Percentiles rank a stretch among this genome's conserved stretches.
Evolutionary conservation across 306 rosid genomes (phyloP).

Genomic region (Dryas octopetala): DNA sequence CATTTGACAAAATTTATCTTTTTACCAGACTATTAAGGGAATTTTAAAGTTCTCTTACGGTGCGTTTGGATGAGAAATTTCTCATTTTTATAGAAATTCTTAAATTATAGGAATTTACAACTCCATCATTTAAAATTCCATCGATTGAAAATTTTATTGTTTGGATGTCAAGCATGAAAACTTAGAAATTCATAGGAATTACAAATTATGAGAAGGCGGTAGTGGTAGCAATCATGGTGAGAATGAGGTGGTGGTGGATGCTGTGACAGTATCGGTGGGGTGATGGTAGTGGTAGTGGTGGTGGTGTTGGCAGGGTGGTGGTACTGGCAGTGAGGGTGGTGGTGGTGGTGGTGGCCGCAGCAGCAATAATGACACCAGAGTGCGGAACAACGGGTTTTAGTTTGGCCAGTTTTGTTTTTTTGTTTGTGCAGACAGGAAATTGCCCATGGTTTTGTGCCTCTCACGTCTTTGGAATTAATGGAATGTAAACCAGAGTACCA

Average conservation of each 20-base stretch:
- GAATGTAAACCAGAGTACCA: too few species aligned
- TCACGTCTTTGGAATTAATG: too few species aligned
- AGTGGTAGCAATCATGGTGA: neutral
- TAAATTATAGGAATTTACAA: too few species aligned
- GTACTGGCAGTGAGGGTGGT: neutral
- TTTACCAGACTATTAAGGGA: neutral
- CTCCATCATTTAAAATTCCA: too few species aligned
- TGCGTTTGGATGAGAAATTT: too few species aligned
- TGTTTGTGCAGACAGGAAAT: too few species aligned
- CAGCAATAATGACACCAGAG: neutral
- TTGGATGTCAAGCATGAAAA: too few species aligned
- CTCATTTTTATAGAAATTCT: too few species aligned
- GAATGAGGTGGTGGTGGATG: neutral
- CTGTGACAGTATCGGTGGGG: neutral
- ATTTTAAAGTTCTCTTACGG: neutral
- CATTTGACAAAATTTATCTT: neutral
- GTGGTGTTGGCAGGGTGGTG: neutral
- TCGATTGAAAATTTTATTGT: too few species aligned
- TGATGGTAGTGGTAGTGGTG: neutral
- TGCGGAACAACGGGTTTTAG: too few species aligned
- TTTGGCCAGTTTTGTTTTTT: too few species aligned
- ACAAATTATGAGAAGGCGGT: neutral
- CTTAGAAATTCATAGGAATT: neutral
- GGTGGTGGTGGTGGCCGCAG: neutral
- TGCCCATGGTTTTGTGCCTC: too few species aligned